Evolutionary conservation across 371 early-diverging fungal genomes (phyloP), one percentile per base, ranked within the genome.

Genomic region (Mortierella sp.): DNA sequence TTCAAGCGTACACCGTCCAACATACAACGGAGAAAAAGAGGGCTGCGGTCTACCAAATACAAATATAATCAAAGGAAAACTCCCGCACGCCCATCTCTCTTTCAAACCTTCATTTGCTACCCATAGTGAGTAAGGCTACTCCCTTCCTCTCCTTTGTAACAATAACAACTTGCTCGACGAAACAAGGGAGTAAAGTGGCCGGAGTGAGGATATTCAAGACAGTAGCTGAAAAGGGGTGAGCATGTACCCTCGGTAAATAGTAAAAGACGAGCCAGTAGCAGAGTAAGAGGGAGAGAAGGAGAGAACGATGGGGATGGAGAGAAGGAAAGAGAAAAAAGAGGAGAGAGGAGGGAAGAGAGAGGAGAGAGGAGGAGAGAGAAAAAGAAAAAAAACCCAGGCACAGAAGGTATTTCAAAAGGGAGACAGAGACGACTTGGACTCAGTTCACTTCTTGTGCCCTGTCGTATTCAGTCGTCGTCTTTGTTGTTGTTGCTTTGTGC

Each of bases 1-100:
- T 63, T 63, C 63, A 63, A 63, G 2, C 63, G 21, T 63, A 63
- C 63, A 34, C 34, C 19, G 1, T 63, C 63, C 13, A 7, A 63
- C 34, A 63, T 63, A 63, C 31, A 34, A 34, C 42, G 5, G 9
- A 16, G 34, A 31, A 34, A 63, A 26, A 63, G 34, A 34, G 8
- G 31, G 34, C 63, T 63, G 19, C 21, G 63, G 63, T 63, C 63
- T 63, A 8, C 34, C 34, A 63, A 63, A 55, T 28, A 31, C 63
- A 31, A 63, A 63, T 31, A 63, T 28, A 31, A 63, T 14, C 60
- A 14, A 14, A 60, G 34, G 19, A 55, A 24, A n/a, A 63, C 19
- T 34, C 63, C 63, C 63, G 63, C 34, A 63, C 63, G 63, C 63
- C 63, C 63, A 63, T 34, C 63, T 63, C 63, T 16, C 50, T 2